Conservation (phyloP, 495 filamentous ascomycete species). For the Penicillium egyptiacum region DNA sequence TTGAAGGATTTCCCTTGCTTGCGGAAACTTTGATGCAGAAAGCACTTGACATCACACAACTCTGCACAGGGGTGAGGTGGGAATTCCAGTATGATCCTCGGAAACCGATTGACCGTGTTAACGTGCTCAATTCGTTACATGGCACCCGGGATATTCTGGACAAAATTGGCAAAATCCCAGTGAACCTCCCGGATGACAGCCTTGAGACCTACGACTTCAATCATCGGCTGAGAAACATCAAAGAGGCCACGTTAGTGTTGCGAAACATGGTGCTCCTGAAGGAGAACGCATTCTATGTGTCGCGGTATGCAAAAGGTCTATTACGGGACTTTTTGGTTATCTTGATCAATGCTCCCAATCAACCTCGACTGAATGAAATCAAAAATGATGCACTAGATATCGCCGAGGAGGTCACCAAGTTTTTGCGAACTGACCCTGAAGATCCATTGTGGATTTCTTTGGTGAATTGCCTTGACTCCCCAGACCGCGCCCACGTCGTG, state of each 20-base stretch:
- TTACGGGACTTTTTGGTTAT: conserved; percentile 80
- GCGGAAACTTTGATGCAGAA: conserved; percentile 87
- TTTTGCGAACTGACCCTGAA: conserved; percentile 64
- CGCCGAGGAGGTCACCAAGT: conserved; percentile 85
- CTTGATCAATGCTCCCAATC: conserved; percentile 71
- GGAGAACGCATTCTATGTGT: conserved; percentile 83
- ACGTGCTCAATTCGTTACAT: conserved; percentile 63
- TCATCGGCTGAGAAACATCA: conserved; percentile 69
- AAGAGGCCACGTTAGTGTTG: conserved; percentile 82
- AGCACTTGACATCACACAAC: conserved; percentile 65
- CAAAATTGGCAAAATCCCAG: conserved; percentile 58
- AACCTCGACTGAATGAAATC: conserved; percentile 75
- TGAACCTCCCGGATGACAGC: conserved; percentile 61
- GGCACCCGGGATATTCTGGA: conserved; percentile 75
- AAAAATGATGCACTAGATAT: conserved; percentile 92
- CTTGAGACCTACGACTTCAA: conserved; percentile 72
- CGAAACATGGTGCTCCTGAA: conserved; percentile 89
- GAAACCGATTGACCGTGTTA: conserved; percentile 55
- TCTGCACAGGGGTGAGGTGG: conserved; percentile 85
- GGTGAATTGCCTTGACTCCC: conserved; percentile 63
- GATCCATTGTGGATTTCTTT: conserved; percentile 80
- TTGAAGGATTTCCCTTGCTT: conserved; percentile 85
- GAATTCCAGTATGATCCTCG: conserved; percentile 66
- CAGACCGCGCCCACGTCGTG: conserved; percentile 83
- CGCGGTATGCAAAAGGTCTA: conserved; percentile 62